Evolutionary conservation across 129 eudicot genomes (phyloP), one percentile per base, ranked within the genome.

Genomic region (Arctium minus): DNA sequence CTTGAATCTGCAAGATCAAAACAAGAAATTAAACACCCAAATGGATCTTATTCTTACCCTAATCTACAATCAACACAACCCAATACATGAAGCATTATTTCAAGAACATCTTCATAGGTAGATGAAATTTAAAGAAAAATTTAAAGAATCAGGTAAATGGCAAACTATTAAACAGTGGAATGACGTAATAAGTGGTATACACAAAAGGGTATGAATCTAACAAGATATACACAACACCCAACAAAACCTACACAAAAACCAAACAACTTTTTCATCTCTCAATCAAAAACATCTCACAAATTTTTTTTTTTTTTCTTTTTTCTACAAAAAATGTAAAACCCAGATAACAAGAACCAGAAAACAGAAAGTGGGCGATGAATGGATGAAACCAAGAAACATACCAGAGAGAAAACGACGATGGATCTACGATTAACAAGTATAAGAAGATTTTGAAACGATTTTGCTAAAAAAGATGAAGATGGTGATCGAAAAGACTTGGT

Each of bases 1-100:
- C 72, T 78, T 85, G 70, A 75, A 88, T 67, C 82, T 32, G 60
- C 42, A 76, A 82, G 35, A 82, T 30, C 35, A 81, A 74, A 73
- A 36, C 31, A 74, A 39, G 37, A 81, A 46, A 5, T 70, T 17
- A 64, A 80, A 70, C 29, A 75, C 29, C 68, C 31, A 77, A 77
- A 82, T 80, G 37, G 75, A 83, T 73, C 80, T 80, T 70, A 36
- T 10, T 73, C 80, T 80, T 70, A 36, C 15, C 71, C 50, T 30
- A 78, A 67, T 83, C 46, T 70, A 80, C 82, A 74, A 80, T 65
- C 77, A 13, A 78, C n/a, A 83, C 13, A 80, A 38, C 42, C 30
- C 50, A 40, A 56, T 46, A 60, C 70, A 81, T 38, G 29, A 81
- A 73, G 3, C 80, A 82, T 75, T 18, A 44, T 68, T 64, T 65